These are phyloP conservation scores for Alternaria panax DNA, from an alignment of 2,329 filamentous ascomycete genomes.

Conservation along the genomic window DNA sequence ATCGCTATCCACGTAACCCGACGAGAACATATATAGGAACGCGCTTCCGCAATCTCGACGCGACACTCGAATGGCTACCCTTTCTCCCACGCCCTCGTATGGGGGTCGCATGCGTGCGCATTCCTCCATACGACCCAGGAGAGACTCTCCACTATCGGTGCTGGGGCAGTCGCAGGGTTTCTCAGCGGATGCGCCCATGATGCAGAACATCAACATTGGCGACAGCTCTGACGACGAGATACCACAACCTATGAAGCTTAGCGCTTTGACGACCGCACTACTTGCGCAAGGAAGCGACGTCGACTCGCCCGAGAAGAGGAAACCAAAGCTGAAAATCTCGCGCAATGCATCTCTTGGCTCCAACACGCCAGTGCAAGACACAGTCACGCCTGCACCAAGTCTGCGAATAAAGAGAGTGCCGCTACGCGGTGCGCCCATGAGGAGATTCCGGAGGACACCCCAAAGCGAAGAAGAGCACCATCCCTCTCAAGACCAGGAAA, in stretches of 20 bases:
- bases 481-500: conserved; percentile 79
- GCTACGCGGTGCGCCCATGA: conserved; percentile 51
- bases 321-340: conserved; percentile 50
- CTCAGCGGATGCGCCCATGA: conserved; percentile 54
- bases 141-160: conserved; percentile 57
- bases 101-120: conserved; percentile 47
- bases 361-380: conserved; percentile 50
- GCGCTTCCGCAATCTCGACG: conserved; percentile 24
- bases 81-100: conserved; percentile 51
- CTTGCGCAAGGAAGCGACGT: conserved; percentile 61
- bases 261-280: conserved; percentile 87
- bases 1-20: conserved; percentile 46
- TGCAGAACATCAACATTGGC: conserved; percentile 64
- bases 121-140: conserved; percentile 47
- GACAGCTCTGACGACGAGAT: conserved; percentile 97
- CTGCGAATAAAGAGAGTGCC: conserved; percentile 50
- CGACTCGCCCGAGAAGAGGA: conserved; percentile 49
- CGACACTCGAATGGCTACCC: conserved; percentile 45
- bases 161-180: conserved; percentile 56
- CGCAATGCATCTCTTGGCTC: conserved; percentile 41
- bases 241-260: conserved; percentile 85
- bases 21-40: conserved; percentile 31
- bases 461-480: conserved; percentile 50
- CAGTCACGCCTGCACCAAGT: conserved; percentile 51
- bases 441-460: conserved; percentile 48